phyloP scores from a whole-genome alignment of 2,329 filamentous ascomycete genomes.

The Byssothecium circinans region DNA sequence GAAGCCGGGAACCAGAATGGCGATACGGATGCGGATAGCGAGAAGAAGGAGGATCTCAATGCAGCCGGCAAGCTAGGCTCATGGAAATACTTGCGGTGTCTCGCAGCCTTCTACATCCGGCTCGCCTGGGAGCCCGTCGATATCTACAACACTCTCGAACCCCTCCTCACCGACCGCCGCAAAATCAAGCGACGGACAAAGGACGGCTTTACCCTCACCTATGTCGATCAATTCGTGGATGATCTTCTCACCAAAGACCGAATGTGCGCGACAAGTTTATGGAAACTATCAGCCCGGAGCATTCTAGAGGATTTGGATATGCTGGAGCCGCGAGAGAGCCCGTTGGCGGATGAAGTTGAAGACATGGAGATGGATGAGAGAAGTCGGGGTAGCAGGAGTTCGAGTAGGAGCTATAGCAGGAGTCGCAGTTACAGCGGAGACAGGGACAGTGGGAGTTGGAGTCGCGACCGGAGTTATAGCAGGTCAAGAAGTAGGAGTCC shows the following conservation, averaged over 20 bases:
- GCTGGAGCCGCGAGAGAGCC: constrained; percentile 81
- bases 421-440: constrained; percentile 3
- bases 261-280: constrained; percentile 87
- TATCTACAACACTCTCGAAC: constrained; percentile 79
- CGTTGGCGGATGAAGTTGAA: constrained; percentile 73
- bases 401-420: constrained; percentile 5
- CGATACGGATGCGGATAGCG: not conserved
- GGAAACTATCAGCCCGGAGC: constrained; percentile 83
- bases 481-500: constrained; percentile 6
- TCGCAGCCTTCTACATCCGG: constrained; percentile 92
- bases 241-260: constrained; percentile 86
- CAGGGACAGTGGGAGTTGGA: constrained; percentile 6
- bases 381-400: constrained; percentile 3
- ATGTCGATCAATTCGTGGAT: constrained; percentile 91
- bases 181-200: constrained; percentile 80
- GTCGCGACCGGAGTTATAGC: constrained; percentile 4
- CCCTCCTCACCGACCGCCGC: constrained; percentile 75
- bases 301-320: constrained; percentile 86
- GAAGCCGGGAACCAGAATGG: constrained; percentile 39
- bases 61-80: constrained; percentile 40
- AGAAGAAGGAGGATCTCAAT: constrained; percentile 26
- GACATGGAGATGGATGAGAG: constrained; percentile 63
- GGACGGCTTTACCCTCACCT: constrained; percentile 73
- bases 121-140: constrained; percentile 81
- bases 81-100: constrained; percentile 78